phyloP scores from a whole-genome alignment of 805 yeast species.

The Starmerella potacharoeniae region DNA sequence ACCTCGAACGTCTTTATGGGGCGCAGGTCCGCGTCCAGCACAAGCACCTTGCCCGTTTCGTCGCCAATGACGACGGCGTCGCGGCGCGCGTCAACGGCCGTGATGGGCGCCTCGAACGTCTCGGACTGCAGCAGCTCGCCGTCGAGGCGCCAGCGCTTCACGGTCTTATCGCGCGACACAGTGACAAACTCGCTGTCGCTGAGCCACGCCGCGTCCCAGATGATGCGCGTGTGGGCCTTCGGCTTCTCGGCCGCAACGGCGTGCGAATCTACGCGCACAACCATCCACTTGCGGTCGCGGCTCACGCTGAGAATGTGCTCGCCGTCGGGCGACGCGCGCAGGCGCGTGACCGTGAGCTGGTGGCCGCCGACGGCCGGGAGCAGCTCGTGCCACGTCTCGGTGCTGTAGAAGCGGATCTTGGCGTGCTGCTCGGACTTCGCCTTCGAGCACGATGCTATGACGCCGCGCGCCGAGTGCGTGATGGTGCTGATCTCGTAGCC shows the following conservation, averaged over 20 bases:
- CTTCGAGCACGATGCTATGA: conserved; percentile 83
- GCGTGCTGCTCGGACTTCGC: conserved; percentile 81
- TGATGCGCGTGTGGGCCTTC: conserved; percentile 80
- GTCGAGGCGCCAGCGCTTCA: conserved; percentile 35
- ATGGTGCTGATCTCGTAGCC: conserved; percentile 86
- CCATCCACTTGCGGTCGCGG: conserved; percentile 74
- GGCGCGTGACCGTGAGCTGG: conserved; percentile 70
- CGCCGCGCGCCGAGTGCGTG: conserved; percentile 50
- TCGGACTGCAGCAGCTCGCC: conserved; percentile 18
- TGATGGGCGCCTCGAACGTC: conserved; percentile 14
- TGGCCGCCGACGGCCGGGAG: conserved; percentile 42
- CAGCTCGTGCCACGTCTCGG: conserved; percentile 46
- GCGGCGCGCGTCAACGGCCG: conserved; percentile 18
- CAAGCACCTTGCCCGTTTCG: conserved; percentile 18
- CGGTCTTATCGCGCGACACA: conserved; percentile 72
- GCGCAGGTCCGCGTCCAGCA: conserved; percentile 6
- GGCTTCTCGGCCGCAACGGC: conserved; percentile 31
- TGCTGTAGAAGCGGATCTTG: conserved; percentile 63
- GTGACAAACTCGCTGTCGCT: conserved; percentile 47
- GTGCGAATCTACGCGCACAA: conserved; percentile 45
- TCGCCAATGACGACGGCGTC: conserved; percentile 17
- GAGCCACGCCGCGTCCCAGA: conserved; percentile 93
- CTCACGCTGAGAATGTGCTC: conserved; percentile 61
- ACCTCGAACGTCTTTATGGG: background rate
- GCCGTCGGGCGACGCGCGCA: conserved; percentile 63